Conservation (phyloP, 345 rosid species). For the Rhodomyrtus tomentosa region DNA sequence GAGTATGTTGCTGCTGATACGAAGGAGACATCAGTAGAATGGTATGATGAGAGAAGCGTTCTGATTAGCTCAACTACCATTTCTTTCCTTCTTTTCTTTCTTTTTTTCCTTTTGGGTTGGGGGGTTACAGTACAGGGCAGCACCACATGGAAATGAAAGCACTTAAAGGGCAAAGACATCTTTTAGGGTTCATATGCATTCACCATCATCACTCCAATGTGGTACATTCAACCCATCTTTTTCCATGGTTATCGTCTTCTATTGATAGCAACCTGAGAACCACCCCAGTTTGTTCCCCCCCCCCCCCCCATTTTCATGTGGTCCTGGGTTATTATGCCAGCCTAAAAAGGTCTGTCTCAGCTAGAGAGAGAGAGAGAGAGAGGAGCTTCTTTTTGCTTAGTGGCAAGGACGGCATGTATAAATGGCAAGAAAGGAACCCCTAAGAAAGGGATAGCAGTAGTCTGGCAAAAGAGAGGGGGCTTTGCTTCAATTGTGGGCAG, state of each 20-base stretch:
- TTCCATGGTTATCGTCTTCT: slow-evolving; percentile 37
- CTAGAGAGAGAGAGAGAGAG: slow-evolving; percentile 10
- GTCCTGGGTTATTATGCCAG: slow-evolving; percentile 59
- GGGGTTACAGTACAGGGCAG: neutral
- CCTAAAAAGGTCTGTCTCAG: slow-evolving; percentile 19
- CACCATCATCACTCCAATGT: slow-evolving; percentile 8
- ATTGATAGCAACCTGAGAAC: slow-evolving; percentile 73
- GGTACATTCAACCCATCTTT: slow-evolving; percentile 2
- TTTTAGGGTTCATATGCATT: neutral
- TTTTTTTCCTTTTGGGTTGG: neutral
- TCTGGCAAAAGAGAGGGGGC: slow-evolving; percentile 1
- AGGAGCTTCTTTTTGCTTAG: neutral
- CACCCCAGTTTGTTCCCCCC: slow-evolving; percentile 16
- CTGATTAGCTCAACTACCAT: neutral
- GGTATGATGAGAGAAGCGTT: neutral
- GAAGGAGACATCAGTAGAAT: neutral
- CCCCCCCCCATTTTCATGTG: slow-evolving; percentile 44
- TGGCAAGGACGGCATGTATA: slow-evolving; percentile 60
- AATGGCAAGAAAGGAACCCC: slow-evolving; percentile 33
- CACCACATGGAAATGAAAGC: neutral
- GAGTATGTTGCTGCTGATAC: neutral
- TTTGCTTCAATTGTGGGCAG: slow-evolving; percentile 15
- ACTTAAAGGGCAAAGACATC: neutral
- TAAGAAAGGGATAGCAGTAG: slow-evolving; percentile 1
- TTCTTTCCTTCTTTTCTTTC: neutral